Evolutionary conservation across 352 stramenopile genomes (phyloP).

Genomic region (Globisporangium megalacanthum): DNA sequence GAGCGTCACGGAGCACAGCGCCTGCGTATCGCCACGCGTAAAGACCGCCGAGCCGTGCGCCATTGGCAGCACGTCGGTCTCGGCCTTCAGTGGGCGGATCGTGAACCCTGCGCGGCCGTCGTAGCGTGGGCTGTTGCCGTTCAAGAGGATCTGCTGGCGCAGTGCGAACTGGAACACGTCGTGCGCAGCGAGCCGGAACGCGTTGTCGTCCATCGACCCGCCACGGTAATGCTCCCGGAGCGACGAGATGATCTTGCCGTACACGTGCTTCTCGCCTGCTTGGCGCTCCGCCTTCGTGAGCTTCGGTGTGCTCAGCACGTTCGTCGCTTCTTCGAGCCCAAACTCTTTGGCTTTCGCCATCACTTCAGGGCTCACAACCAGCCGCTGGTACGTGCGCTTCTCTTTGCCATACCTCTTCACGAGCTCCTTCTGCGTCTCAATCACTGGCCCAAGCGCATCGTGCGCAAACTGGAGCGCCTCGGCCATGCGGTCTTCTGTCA

Average conservation of each 20-base stretch:
- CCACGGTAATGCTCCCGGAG: slow-evolving; percentile 48
- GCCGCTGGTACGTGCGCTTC: slow-evolving; percentile 57
- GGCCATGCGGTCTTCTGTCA: slow-evolving; percentile 64
- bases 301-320: slow-evolving; percentile 24
- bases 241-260: slow-evolving; percentile 60
- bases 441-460: slow-evolving; percentile 37
- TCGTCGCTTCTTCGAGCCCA: slow-evolving; percentile 37
- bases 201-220: slow-evolving; percentile 33
- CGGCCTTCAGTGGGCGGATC: slow-evolving; percentile 83
- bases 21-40: slow-evolving; percentile 85
- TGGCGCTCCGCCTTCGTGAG: slow-evolving; percentile 59
- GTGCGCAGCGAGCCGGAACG: slow-evolving; percentile 64
- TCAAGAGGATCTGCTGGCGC: slow-evolving; percentile 52
- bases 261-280: slow-evolving; percentile 58
- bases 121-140: slow-evolving; percentile 57
- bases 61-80: slow-evolving; percentile 84
- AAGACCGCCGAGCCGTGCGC: slow-evolving; percentile 89
- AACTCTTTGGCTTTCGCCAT: slow-evolving; percentile 52
- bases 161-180: slow-evolving; percentile 75
- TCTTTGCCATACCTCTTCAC: slow-evolving; percentile 45
- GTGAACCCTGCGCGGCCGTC: slow-evolving; percentile 81
- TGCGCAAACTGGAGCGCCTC: slow-evolving; percentile 81
- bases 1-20: slow-evolving; percentile 87
- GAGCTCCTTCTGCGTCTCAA: slow-evolving; percentile 60
- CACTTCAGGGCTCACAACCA: slow-evolving; percentile 44